Percentiles rank a stretch among this genome's conserved stretches.
Evolutionary conservation across 2,329 filamentous ascomycete species (phyloP).

Genomic region (Fusarium albidum): DNA sequence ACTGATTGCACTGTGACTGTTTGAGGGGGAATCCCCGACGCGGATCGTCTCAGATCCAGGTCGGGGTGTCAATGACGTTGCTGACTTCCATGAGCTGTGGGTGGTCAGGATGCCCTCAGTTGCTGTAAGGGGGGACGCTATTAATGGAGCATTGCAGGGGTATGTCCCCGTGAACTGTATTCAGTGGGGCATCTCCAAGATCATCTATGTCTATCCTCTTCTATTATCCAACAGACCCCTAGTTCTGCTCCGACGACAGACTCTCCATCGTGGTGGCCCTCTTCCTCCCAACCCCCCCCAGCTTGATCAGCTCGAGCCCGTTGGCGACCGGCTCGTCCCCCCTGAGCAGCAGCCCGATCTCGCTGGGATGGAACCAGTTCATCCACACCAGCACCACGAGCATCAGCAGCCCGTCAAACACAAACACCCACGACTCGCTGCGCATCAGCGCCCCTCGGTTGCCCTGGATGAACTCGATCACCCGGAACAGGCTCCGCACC

Average conservation of each 20-base stretch:
- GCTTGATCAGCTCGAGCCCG: slow-evolving; percentile 34
- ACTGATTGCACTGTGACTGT: slow-evolving; percentile 6
- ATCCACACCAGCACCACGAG: slow-evolving; percentile 39
- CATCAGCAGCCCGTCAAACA: slow-evolving; percentile 51
- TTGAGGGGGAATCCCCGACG: slow-evolving; percentile 2
- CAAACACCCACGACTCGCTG: slow-evolving; percentile 47
- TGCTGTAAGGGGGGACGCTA: too few species aligned
- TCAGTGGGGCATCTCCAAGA: neutral
- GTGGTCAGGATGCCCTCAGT: neutral
- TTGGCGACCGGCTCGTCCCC: slow-evolving; percentile 34
- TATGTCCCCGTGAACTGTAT: neutral
- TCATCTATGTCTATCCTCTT: too few species aligned
- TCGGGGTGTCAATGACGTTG: slow-evolving; percentile 9
- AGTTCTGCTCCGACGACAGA: slow-evolving; percentile 17
- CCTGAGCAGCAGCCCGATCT: slow-evolving; percentile 39
- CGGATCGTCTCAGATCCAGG: slow-evolving; percentile 18
- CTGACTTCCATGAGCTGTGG: slow-evolving; percentile 9
- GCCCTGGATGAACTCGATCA: slow-evolving; percentile 52
- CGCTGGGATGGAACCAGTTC: slow-evolving; percentile 43
- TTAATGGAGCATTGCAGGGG: slow-evolving; percentile 3
- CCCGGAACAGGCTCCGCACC: slow-evolving; percentile 51
- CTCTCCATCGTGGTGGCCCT: slow-evolving; percentile 25
- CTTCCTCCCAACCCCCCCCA: slow-evolving; percentile 5
- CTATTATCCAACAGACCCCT: too few species aligned
- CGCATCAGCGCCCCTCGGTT: slow-evolving; percentile 44